These are phyloP conservation scores for Solanum neorickii DNA, from an alignment of 257 asterid species.

Conservation along the genomic window DNA sequence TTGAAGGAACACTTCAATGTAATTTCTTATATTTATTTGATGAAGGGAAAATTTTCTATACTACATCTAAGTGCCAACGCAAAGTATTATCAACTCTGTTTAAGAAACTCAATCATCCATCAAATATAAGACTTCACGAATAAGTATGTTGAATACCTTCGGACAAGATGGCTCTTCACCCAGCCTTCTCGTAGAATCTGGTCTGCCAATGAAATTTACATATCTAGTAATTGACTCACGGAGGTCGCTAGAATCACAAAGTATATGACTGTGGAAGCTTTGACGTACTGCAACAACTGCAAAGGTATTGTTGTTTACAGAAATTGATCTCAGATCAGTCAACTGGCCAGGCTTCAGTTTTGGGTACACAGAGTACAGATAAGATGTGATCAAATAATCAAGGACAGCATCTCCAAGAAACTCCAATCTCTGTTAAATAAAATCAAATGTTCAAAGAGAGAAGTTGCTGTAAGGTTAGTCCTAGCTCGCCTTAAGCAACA, in stretches of 20 bases:
- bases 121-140: background rate
- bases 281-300: slow-evolving; percentile 64
- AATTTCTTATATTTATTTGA: background rate
- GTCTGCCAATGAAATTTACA: slow-evolving; percentile 25
- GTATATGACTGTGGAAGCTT: slow-evolving; percentile 56
- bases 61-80: background rate
- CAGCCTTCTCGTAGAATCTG: slow-evolving; percentile 20
- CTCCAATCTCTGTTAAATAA: slow-evolving; percentile 75
- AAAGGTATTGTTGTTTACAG: slow-evolving; percentile 65
- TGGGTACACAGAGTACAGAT: slow-evolving; percentile 78
- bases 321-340: slow-evolving; percentile 81
- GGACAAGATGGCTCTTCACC: slow-evolving; percentile 66
- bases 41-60: background rate
- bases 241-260: slow-evolving; percentile 56
- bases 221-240: slow-evolving; percentile 51
- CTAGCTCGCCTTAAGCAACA: background rate
- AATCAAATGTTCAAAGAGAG: background rate
- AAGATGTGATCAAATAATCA: slow-evolving; percentile 94
- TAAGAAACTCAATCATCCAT: background rate
- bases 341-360: slow-evolving; percentile 85
- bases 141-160: slow-evolving; percentile 37
- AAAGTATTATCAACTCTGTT: background rate
- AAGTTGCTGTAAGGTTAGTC: background rate
- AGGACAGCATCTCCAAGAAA: slow-evolving; percentile 96
- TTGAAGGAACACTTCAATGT: background rate